Evolutionary conservation across 441 rosid species (phyloP).

Genomic region (Adansonia madagascariensis): DNA sequence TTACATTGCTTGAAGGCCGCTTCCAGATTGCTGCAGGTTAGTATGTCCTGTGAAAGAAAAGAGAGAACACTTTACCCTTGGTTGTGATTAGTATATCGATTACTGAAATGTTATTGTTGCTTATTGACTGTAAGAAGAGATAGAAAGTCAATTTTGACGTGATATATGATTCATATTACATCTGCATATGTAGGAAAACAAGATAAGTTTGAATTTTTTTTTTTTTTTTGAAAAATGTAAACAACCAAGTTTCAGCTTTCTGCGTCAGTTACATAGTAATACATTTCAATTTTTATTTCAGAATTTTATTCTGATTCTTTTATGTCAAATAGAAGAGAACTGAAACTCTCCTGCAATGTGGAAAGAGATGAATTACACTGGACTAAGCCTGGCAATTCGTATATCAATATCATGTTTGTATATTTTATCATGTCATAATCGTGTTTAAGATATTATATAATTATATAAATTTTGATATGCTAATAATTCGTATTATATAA

Average conservation of each 20-base stretch:
- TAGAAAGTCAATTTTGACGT: not conserved
- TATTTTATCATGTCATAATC: too few relatives aligned
- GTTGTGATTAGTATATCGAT: not conserved
- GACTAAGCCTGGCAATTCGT: too few relatives aligned
- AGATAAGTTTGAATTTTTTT: not conserved
- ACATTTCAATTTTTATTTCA: not conserved
- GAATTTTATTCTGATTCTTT: not conserved
- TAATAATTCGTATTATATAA: too few relatives aligned
- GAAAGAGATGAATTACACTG: not conserved
- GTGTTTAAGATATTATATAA: too few relatives aligned
- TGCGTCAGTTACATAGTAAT: not conserved
- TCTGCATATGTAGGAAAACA: not conserved
- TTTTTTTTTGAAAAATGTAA: not conserved
- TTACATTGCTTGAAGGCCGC: slow-evolving; percentile 6
- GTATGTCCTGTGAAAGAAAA: slow-evolving; percentile 1
- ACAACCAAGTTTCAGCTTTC: not conserved
- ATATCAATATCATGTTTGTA: too few relatives aligned
- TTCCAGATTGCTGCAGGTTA: not conserved
- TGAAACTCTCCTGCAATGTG: not conserved
- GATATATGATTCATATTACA: not conserved
- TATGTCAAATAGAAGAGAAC: not conserved
- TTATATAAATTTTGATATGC: too few relatives aligned
- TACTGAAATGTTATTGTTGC: not conserved
- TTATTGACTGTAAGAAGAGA: not conserved
- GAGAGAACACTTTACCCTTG: not conserved